Conservation (phyloP, 2,329 filamentous ascomycete species). For the Arthrobotrys pseudoclavata region DNA sequence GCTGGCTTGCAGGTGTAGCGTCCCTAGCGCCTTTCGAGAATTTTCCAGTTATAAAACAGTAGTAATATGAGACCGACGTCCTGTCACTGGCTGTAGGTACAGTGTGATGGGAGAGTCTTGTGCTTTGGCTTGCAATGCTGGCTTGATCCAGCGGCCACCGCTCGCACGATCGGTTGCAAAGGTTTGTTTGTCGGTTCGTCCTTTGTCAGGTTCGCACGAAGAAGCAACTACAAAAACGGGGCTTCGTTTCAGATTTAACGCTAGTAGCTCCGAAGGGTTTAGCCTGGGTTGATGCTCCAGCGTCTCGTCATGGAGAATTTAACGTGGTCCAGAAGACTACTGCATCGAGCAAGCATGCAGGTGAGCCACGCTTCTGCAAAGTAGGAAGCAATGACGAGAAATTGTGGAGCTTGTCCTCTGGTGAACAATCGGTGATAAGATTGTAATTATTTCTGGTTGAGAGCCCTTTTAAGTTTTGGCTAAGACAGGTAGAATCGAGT, state of each 20-base stretch:
- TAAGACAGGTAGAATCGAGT: background rate
- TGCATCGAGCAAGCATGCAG: constrained; percentile 51
- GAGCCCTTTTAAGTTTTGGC: constrained; percentile 9
- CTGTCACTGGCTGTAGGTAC: constrained; percentile 39
- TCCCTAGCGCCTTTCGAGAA: constrained; percentile 59
- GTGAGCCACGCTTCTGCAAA: constrained; percentile 27
- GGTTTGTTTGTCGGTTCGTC: constrained; percentile 17
- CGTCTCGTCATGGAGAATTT: constrained; percentile 47
- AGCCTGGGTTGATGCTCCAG: constrained; percentile 36
- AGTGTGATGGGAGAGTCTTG: constrained; percentile 46
- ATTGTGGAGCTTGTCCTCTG: constrained; percentile 8
- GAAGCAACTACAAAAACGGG: constrained; percentile 50
- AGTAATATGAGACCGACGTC: constrained; percentile 34
- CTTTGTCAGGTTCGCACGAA: constrained; percentile 24
- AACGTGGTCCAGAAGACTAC: constrained; percentile 57
- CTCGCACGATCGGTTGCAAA: constrained; percentile 46
- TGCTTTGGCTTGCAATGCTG: constrained; percentile 25
- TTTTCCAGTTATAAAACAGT: constrained; percentile 58
- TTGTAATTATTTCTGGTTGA: constrained; percentile 17
- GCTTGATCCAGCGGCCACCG: constrained; percentile 35
- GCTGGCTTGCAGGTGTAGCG: constrained; percentile 57
- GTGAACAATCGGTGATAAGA: constrained; percentile 47
- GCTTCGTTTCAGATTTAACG: constrained; percentile 59
- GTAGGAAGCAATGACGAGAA: constrained; percentile 57
- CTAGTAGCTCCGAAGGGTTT: constrained; percentile 49